Evolutionary conservation across 1,284 basidiomycete species (phyloP), one percentile per base, ranked within the genome.

Genomic region (Paramarasmius palmivorus): DNA sequence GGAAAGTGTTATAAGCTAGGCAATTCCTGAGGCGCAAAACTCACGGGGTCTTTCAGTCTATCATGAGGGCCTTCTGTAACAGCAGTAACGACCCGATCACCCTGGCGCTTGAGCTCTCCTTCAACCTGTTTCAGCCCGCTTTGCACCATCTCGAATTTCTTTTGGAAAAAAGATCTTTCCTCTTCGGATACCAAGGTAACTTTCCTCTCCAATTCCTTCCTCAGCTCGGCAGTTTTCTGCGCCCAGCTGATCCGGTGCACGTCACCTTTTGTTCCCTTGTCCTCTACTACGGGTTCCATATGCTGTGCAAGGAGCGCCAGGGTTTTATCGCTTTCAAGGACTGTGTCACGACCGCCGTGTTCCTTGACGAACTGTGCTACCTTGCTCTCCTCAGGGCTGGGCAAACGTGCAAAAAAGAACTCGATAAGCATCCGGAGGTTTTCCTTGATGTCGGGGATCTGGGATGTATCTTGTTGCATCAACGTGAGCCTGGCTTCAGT

Each of bases 61-160:
- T 57, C 48, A 32, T 54, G 52, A 25, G 52, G 52, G n/a, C 55
- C 52, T 15, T 20, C 34, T 20, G 15, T 8, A 7, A 57, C 26
- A 6, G 48, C 55, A 29, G 22, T 36, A 12, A 53, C 50, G 4
- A 54, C 46, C 7, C 39, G 52, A 23, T 53, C 52, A 17, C 45
- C 36, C 29, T 49, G 36, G 12, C 45, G 37, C 40, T 39, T 22
- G n/a, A 57, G 15, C 36, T 26, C 32, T 3, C 10, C 20, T 5
- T 44, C 39, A 4, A 55, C 47, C 29, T 49, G 41, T 8, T 52
- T 42, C 19, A 40, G 14, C 10, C 52, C 49, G 6, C 29, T 32
- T 6, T 12, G 12, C 12, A 32, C 12, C 7, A 34, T 44, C 20
- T 52, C 39, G 50, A 54, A 54, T n/a, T 47, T 52, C 8, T 25